phyloP scores from a whole-genome alignment of 768 basidiomycete genomes.

The Neoboletus subvelutipes region DNA sequence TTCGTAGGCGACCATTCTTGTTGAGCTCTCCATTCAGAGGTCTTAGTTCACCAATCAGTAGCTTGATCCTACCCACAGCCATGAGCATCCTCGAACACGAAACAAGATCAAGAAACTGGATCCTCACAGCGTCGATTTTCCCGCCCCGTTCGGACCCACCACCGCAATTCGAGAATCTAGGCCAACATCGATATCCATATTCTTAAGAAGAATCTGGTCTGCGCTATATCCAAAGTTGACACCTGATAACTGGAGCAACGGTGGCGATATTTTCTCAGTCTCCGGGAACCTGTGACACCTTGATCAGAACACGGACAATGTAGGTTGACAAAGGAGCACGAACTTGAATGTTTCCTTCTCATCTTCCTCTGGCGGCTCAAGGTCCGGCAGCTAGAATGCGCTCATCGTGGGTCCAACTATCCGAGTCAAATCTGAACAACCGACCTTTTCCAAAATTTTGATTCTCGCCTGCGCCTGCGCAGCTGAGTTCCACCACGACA shows the following conservation, averaged over 20 bases:
- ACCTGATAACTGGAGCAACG: slow-evolving; percentile 87
- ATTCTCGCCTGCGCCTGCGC: slow-evolving; percentile 86
- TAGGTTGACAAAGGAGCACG: slow-evolving; percentile 2
- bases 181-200: slow-evolving; percentile 86
- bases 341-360: slow-evolving; percentile 93
- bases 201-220: slow-evolving; percentile 74
- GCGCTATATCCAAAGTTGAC: slow-evolving; percentile 85
- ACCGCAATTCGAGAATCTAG: slow-evolving; percentile 95
- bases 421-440: background rate
- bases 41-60: slow-evolving; percentile 37
- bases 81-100: slow-evolving; percentile 5
- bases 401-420: background rate
- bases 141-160: slow-evolving; percentile 93
- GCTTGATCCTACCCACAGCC: slow-evolving; percentile 69
- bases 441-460: slow-evolving; percentile 72
- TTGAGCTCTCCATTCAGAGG: slow-evolving; percentile 68
- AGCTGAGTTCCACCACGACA: slow-evolving; percentile 42
- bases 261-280: slow-evolving; percentile 96
- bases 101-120: background rate
- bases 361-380: slow-evolving; percentile 89
- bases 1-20: slow-evolving; percentile 86
- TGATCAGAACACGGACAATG: background rate
- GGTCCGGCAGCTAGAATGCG: slow-evolving; percentile 71
- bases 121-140: slow-evolving; percentile 89
- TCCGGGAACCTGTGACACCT: slow-evolving; percentile 72